Evolutionary conservation across 2,329 filamentous ascomycete species (phyloP).

Genomic region (Penicillium aurantiogriseum): DNA sequence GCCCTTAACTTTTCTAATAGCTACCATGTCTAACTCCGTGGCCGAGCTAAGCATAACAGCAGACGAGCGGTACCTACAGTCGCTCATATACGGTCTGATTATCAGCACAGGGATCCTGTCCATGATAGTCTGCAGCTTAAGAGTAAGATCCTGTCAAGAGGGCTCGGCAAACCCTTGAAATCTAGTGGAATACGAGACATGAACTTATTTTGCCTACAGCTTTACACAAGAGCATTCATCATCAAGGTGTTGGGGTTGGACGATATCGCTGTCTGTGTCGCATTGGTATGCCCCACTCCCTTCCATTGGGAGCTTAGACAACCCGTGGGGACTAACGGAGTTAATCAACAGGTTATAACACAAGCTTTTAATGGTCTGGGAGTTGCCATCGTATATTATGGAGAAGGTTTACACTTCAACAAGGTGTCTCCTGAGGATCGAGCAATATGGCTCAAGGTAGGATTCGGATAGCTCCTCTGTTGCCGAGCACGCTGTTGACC

Average conservation of each 20-base stretch:
- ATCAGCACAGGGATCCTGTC: conserved; percentile 4
- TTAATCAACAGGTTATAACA: background rate
- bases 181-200: background rate
- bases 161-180: too few species aligned
- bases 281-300: background rate
- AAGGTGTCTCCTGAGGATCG: background rate
- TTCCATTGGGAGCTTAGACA: background rate
- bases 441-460: conserved; percentile 10
- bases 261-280: conserved; percentile 8
- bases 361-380: conserved; percentile 8
- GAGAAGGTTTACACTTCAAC: conserved; percentile 4
- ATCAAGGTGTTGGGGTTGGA: conserved; percentile 1
- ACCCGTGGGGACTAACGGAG: background rate
- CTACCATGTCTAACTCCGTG: background rate
- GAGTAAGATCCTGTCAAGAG: background rate
- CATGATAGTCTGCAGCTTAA: conserved; percentile 5
- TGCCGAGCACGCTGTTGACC: background rate
- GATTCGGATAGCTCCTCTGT: background rate
- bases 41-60: background rate
- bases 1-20: background rate
- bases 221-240: background rate
- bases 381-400: conserved; percentile 6
- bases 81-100: conserved; percentile 10
- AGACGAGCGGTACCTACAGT: background rate
- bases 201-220: background rate